Percentiles rank a stretch among this genome's conserved stretches.
Evolutionary conservation across 148 eudicot genomes (phyloP).

Genomic region (Camellia sinensis): DNA sequence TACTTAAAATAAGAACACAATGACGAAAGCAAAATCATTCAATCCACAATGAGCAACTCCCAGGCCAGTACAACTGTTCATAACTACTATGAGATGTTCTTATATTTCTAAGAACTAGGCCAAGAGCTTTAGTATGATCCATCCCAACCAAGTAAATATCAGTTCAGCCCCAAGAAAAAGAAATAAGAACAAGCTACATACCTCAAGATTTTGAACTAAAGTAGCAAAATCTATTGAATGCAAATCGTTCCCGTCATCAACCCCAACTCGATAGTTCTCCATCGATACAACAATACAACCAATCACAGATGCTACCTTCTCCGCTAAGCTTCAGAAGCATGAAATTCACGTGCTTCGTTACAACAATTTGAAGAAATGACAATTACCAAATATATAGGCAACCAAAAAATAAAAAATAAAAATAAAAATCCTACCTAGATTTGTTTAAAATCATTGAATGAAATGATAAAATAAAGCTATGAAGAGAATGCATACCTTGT

Average conservation of each 20-base stretch:
- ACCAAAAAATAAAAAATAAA: neutral
- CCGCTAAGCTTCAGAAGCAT: constrained; percentile 79
- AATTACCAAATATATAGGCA: neutral
- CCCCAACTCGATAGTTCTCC: constrained; percentile 92
- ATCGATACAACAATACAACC: constrained; percentile 81
- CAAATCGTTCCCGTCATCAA: constrained; percentile 83
- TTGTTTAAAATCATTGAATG: neutral
- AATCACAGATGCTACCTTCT: constrained; percentile 97
- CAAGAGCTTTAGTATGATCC: neutral
- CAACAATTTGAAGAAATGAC: neutral
- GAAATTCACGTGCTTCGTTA: constrained; percentile 17
- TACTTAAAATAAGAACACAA: neutral
- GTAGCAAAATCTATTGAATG: constrained; percentile 82
- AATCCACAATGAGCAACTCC: neutral
- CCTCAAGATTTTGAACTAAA: constrained; percentile 86
- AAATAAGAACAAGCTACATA: constrained; percentile 26
- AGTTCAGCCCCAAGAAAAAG: neutral
- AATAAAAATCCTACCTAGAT: neutral
- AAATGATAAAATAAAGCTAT: neutral
- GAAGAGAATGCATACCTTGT: constrained; percentile 52
- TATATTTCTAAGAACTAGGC: neutral
- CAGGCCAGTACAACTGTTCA: neutral
- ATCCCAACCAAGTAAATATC: neutral
- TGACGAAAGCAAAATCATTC: neutral
- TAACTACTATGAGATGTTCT: neutral